Conservation (phyloP, 73 alveolate genomes). For the Tetrahymena thermophila region DNA sequence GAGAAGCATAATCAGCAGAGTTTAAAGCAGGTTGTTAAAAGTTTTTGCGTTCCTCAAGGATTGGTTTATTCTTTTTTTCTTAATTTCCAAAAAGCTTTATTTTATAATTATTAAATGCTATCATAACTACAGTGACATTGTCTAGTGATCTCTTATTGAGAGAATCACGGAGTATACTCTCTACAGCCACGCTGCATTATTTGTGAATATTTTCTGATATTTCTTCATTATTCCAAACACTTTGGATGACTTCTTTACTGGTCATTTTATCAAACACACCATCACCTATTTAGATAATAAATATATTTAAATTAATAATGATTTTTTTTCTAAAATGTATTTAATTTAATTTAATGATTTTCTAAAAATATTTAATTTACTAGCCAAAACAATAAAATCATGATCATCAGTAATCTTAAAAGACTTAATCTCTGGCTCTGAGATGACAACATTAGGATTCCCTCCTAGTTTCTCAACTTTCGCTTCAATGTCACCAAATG, state of each 20-base stretch:
- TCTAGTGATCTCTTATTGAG: conserved; percentile 85
- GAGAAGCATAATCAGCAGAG: background rate
- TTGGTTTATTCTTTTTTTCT: background rate
- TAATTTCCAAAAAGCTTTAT: background rate
- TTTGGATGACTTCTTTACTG: conserved; percentile 80
- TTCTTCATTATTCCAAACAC: conserved; percentile 41
- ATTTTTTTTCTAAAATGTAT: too few species aligned
- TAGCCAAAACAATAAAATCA: conserved; percentile 58
- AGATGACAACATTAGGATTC: conserved; percentile 84
- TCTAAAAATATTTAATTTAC: background rate
- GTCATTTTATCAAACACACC: conserved; percentile 95
- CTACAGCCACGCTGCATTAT: conserved; percentile 87
- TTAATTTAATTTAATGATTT: background rate
- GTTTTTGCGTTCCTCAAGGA: background rate
- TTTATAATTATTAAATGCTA: conserved; percentile 55
- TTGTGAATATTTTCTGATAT: conserved; percentile 58
- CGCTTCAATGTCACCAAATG: conserved; percentile 96
- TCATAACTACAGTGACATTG: conserved; percentile 92
- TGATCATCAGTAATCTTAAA: conserved; percentile 72
- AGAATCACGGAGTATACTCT: conserved; percentile 80
- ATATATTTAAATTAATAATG: too few species aligned
- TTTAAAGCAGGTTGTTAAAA: background rate
- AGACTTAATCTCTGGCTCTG: conserved; percentile 86
- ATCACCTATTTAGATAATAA: conserved; percentile 79
- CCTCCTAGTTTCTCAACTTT: conserved; percentile 89